Evolutionary conservation across 1,139 yeast species (phyloP).

Genomic region (Pichia sp.): DNA sequence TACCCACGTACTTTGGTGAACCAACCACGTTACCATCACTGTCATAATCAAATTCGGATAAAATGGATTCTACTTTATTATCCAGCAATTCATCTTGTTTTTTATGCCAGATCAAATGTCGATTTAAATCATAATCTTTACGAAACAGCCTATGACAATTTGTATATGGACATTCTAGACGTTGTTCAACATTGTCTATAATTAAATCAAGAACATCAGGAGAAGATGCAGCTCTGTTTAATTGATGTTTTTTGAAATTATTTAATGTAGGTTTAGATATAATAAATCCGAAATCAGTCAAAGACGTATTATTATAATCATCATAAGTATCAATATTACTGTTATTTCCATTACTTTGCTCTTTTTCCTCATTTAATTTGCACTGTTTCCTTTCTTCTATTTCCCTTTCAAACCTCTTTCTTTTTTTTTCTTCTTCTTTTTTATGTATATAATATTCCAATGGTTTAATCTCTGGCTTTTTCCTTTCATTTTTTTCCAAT

Average conservation of each 20-base stretch:
- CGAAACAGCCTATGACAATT: constrained; percentile 45
- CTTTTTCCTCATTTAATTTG: too few relatives aligned
- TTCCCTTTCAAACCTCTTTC: neutral
- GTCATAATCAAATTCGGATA: neutral
- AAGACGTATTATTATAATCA: neutral
- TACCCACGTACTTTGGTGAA: too few relatives aligned
- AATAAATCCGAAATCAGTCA: constrained; percentile 6
- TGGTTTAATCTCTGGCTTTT: neutral
- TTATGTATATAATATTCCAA: constrained; percentile 4
- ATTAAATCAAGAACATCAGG: constrained; percentile 32
- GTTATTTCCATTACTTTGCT: too few relatives aligned
- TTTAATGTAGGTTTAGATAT: constrained; percentile 10
- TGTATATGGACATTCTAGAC: constrained; percentile 40
- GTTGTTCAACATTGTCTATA: constrained; percentile 32
- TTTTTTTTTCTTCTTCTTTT: constrained; percentile 6
- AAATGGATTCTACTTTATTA: constrained; percentile 3
- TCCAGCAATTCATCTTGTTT: constrained; percentile 16
- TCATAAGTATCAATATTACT: neutral
- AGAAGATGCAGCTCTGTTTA: constrained; percentile 23
- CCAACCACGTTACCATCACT: neutral
- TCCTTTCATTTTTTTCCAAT: neutral
- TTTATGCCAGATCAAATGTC: constrained; percentile 55
- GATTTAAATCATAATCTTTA: constrained; percentile 41
- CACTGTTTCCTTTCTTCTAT: neutral
- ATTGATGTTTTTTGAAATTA: constrained; percentile 8